Percentiles rank a stretch among this genome's conserved stretches.
Conservation (phyloP, 768 basidiomycete genomes). For the Rhizopogon vulgaris region DNA sequence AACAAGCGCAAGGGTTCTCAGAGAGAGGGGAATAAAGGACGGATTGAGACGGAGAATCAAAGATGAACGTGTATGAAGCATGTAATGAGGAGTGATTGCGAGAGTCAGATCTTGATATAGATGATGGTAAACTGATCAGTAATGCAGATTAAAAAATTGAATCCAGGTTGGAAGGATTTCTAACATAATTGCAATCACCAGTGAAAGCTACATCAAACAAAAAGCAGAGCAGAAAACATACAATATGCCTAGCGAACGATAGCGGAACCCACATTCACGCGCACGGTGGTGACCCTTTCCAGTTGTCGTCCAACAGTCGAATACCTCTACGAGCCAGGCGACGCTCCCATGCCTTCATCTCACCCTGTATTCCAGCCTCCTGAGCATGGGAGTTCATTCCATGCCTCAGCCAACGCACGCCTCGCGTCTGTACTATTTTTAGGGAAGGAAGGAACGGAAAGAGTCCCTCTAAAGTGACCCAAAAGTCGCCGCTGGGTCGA, state of each 20-base stretch:
- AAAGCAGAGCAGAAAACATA: not conserved
- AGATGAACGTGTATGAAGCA: too few species aligned
- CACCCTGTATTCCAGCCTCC: conserved; percentile 74
- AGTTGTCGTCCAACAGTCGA: conserved; percentile 64
- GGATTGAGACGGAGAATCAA: too few species aligned
- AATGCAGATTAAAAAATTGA: too few species aligned
- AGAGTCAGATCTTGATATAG: not conserved
- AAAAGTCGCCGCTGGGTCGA: conserved; percentile 58
- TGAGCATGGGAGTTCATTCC: conserved; percentile 63
- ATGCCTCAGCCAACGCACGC: conserved; percentile 66
- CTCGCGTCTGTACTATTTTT: conserved; percentile 51
- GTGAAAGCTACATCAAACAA: not conserved
- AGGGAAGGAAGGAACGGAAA: conserved; percentile 55
- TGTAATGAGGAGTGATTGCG: too few species aligned
- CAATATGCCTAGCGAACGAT: not conserved
- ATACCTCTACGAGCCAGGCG: conserved; percentile 54
- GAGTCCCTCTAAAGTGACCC: conserved; percentile 46
- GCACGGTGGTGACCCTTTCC: conserved; percentile 42
- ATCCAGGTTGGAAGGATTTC: too few species aligned
- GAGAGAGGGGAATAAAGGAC: too few species aligned
- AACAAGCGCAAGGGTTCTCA: too few species aligned
- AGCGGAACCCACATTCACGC: not conserved
- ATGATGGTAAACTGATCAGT: too few species aligned
- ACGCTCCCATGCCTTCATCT: conserved; percentile 69
- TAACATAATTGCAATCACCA: too few species aligned